Conservation (phyloP, 1,284 basidiomycete species). For the Athelia psychrophila region DNA sequence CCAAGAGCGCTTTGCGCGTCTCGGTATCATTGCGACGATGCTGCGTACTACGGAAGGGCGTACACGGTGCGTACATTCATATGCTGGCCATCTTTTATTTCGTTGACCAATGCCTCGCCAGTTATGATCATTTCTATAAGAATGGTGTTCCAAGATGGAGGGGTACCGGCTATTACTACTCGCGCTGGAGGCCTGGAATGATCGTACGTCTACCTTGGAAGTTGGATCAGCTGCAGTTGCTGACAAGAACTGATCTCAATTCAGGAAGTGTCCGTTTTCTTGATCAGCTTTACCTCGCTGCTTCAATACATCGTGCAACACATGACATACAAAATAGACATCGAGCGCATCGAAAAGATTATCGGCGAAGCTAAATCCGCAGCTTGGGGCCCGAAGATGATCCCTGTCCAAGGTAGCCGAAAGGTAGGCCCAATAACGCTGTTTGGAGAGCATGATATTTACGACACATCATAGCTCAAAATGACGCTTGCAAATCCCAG, state of each 20-base stretch:
- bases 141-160: slow-evolving; percentile 90
- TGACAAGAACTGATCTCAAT: slow-evolving; percentile 10
- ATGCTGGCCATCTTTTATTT: neutral
- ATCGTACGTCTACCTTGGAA: slow-evolving; percentile 43
- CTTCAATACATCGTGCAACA: slow-evolving; percentile 80
- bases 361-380: slow-evolving; percentile 57
- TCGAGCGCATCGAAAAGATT: slow-evolving; percentile 68
- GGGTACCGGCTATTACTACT: slow-evolving; percentile 88
- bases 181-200: slow-evolving; percentile 88
- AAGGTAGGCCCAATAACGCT: slow-evolving; percentile 45
- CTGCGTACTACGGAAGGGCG: slow-evolving; percentile 75
- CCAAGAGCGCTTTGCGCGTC: slow-evolving; percentile 83
- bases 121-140: slow-evolving; percentile 90
- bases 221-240: neutral
- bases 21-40: slow-evolving; percentile 85
- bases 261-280: slow-evolving; percentile 74
- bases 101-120: slow-evolving; percentile 22
- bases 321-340: slow-evolving; percentile 75
- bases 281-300: slow-evolving; percentile 68
- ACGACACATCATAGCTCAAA: slow-evolving; percentile 50
- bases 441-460: slow-evolving; percentile 1
- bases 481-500: slow-evolving; percentile 58
- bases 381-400: slow-evolving; percentile 76
- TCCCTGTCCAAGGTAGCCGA: slow-evolving; percentile 55
- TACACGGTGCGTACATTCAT: slow-evolving; percentile 55